A percentile compares a stretch with the other conserved stretches of the same genome.
These are phyloP conservation scores for Penicillium simplicissimum DNA, from an alignment of 495 filamentous ascomycete species.

Conservation along the genomic window DNA sequence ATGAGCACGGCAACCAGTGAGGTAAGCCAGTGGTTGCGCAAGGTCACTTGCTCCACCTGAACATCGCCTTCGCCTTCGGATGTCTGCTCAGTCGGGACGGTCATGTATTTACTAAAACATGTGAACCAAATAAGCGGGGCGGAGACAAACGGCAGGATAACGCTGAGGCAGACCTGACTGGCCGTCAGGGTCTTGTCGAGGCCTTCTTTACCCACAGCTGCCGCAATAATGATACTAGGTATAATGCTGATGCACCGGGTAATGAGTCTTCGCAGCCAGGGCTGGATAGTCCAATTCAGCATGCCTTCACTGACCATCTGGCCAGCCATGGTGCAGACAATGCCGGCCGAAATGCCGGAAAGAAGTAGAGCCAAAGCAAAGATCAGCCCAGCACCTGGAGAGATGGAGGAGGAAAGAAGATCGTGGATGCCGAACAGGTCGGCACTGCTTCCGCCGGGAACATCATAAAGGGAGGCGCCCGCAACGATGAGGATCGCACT, in stretches of 20 bases:
- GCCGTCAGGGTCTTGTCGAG: conserved; percentile 73
- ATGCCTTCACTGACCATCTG: conserved; percentile 84
- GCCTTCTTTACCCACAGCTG: conserved; percentile 68
- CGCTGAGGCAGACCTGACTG: conserved; percentile 76
- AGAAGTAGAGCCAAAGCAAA: conserved; percentile 77
- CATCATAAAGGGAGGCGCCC: conserved; percentile 70
- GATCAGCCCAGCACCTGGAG: conserved; percentile 70
- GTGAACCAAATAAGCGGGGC: conserved; percentile 90
- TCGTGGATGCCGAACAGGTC: conserved; percentile 82
- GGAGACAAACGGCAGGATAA: conserved; percentile 78
- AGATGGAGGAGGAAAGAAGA: conserved; percentile 68
- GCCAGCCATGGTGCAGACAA: conserved; percentile 81
- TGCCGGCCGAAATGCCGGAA: conserved; percentile 75
- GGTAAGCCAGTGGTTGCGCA: conserved; percentile 63
- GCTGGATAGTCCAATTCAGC: conserved; percentile 66
- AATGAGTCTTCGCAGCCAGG: conserved; percentile 71
- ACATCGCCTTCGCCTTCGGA: conserved; percentile 28
- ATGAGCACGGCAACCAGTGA: conserved; percentile 56
- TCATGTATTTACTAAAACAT: conserved; percentile 79
- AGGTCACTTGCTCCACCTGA: conserved; percentile 43
- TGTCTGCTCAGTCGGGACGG: conserved; percentile 47
- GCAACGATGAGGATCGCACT: conserved; percentile 87
- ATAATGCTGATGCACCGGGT: conserved; percentile 75
- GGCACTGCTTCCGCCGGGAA: conserved; percentile 56
- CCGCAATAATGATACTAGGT: conserved; percentile 80